Evolutionary conservation across 306 rosid genomes (phyloP).

Genomic region (Vigna trinervia): DNA sequence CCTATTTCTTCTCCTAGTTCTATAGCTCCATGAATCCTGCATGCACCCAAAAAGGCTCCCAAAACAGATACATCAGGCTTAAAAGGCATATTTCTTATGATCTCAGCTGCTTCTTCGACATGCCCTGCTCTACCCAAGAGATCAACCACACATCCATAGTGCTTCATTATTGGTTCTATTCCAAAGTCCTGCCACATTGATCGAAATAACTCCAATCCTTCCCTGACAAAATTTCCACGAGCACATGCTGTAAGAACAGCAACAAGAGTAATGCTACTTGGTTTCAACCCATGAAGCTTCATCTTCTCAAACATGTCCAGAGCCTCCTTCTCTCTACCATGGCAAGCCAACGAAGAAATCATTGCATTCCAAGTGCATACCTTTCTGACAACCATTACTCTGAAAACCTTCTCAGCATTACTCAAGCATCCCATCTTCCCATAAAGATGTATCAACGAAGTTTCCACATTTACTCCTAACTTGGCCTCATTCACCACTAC

Average conservation of each 20-base stretch:
- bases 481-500: conserved; percentile 47
- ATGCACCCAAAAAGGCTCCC: conserved; percentile 77
- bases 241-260: conserved; percentile 81
- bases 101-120: conserved; percentile 65
- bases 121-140: conserved; percentile 84
- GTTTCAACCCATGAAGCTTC: conserved; percentile 56
- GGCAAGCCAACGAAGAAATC: conserved; percentile 72
- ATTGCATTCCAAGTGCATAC: conserved; percentile 87
- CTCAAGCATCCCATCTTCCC: conserved; percentile 72
- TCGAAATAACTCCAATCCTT: conserved; percentile 64
- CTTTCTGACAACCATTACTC: conserved; percentile 50
- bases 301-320: conserved; percentile 64
- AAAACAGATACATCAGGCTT: conserved; percentile 70
- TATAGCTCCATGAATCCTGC: conserved; percentile 77
- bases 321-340: conserved; percentile 73
- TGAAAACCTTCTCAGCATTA: conserved; percentile 53
- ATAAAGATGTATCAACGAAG: conserved; percentile 71
- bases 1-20: conserved; percentile 74
- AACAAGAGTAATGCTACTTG: conserved; percentile 68
- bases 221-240: conserved; percentile 59
- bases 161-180: conserved; percentile 65
- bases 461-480: conserved; percentile 63
- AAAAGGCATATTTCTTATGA: conserved; percentile 68
- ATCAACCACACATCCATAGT: conserved; percentile 76
- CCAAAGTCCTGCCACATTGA: conserved; percentile 57